Conservation (phyloP, 1,284 basidiomycete species). For the Sanguinoderma infundibulare region DNA sequence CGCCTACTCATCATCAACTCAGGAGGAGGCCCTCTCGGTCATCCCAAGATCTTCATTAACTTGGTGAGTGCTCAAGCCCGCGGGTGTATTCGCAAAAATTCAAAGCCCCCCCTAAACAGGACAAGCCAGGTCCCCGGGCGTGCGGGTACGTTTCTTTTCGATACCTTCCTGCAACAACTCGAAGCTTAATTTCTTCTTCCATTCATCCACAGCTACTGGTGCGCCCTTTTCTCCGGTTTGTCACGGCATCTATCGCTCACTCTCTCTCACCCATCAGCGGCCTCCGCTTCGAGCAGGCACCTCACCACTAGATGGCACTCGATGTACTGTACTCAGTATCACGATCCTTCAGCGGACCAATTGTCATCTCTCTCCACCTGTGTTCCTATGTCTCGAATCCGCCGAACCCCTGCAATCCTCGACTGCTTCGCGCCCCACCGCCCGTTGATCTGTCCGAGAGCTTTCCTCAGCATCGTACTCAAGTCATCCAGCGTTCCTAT, state of each 20-base stretch:
- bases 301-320: slow-evolving; percentile 45
- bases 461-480: neutral
- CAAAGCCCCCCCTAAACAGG: slow-evolving; percentile 44
- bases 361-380: slow-evolving; percentile 3
- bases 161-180: slow-evolving; percentile 22
- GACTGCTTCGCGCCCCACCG: neutral
- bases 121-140: slow-evolving; percentile 75
- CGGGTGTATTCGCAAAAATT: neutral
- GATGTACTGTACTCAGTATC: slow-evolving; percentile 12
- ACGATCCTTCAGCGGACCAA: slow-evolving; percentile 11
- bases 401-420: neutral
- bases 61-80: slow-evolving; percentile 51
- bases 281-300: slow-evolving; percentile 76
- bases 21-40: slow-evolving; percentile 96
- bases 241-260: slow-evolving; percentile 23
- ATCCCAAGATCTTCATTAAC: slow-evolving; percentile 97
- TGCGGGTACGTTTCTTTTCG: slow-evolving; percentile 66
- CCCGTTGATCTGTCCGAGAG: neutral
- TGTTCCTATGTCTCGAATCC: neutral
- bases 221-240: slow-evolving; percentile 36
- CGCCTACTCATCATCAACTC: slow-evolving; percentile 5
- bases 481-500: neutral
- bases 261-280: slow-evolving; percentile 56
- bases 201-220: slow-evolving; percentile 76
- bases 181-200: slow-evolving; percentile 15